Evolutionary conservation across 768 basidiomycete genomes (phyloP).

Genomic region (Trametes coccinea): DNA sequence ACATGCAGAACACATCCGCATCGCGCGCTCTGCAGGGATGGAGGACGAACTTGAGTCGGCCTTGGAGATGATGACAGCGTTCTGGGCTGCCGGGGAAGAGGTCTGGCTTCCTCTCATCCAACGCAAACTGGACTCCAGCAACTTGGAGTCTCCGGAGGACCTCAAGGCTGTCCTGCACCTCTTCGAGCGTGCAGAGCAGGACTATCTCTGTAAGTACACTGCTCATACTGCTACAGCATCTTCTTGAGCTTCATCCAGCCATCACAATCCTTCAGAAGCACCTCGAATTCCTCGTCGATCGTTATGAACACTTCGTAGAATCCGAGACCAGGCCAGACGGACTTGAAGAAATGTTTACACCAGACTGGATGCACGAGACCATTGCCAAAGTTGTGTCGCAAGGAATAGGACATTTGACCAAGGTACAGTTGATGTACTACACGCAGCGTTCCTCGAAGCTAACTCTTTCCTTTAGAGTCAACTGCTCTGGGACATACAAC

Average conservation of each 20-base stretch:
- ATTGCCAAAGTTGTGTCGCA: conserved; percentile 55
- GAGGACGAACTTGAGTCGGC: conserved; percentile 61
- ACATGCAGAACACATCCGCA: conserved; percentile 66
- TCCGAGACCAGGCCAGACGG: conserved; percentile 46
- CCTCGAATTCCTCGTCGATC: conserved; percentile 55
- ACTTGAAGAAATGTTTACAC: conserved; percentile 60
- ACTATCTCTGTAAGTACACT: conserved; percentile 72
- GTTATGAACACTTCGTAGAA: conserved; percentile 37
- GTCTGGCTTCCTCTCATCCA: conserved; percentile 75
- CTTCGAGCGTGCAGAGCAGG: conserved; percentile 66
- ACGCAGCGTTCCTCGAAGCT: not conserved
- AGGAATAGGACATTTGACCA: conserved; percentile 61
- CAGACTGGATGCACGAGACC: conserved; percentile 58
- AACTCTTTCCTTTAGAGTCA: conserved; percentile 50
- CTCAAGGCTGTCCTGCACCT: conserved; percentile 57
- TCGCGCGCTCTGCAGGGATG: conserved; percentile 58
- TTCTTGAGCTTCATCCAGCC: conserved; percentile 44
- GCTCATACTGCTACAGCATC: not conserved
- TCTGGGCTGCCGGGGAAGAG: conserved; percentile 64
- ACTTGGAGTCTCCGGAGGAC: conserved; percentile 54
- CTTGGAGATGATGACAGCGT: conserved; percentile 63
- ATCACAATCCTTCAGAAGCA: conserved; percentile 73
- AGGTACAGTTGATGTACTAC: conserved; percentile 42
- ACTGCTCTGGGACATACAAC: conserved; percentile 66
- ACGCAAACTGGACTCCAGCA: conserved; percentile 48